phyloP scores from a whole-genome alignment of 805 yeast species.

The Kuraishia piskuri region DNA sequence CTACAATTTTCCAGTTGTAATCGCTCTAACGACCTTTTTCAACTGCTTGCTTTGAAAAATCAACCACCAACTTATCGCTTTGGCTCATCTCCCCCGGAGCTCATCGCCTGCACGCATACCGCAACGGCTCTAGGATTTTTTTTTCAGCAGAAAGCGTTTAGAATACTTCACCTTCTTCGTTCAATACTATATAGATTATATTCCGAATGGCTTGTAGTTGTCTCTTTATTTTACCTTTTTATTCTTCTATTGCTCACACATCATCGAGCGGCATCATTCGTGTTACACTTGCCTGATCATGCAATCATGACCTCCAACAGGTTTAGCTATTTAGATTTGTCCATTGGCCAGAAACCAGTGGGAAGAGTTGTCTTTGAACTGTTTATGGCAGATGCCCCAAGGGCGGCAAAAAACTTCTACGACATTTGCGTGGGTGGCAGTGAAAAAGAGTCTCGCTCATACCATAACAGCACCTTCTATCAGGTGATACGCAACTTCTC shows the following conservation, averaged over 20 bases:
- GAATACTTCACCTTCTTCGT: too few relatives aligned
- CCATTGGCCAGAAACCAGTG: slow-evolving; percentile 27
- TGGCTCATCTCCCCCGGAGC: neutral
- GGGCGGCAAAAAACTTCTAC: slow-evolving; percentile 41
- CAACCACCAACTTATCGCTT: neutral
- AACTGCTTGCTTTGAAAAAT: neutral
- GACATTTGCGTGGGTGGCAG: slow-evolving; percentile 28
- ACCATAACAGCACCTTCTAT: slow-evolving; percentile 43
- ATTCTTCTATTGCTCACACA: too few relatives aligned
- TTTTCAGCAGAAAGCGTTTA: neutral
- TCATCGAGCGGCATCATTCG: too few relatives aligned
- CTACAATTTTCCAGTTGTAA: too few relatives aligned
- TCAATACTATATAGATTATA: too few relatives aligned
- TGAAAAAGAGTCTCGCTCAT: slow-evolving; percentile 16
- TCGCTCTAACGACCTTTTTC: neutral
- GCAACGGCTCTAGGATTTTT: neutral
- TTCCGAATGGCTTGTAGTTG: too few relatives aligned
- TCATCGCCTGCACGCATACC: neutral
- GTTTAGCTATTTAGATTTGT: slow-evolving; percentile 42
- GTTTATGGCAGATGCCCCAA: slow-evolving; percentile 41
- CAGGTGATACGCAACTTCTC: slow-evolving; percentile 61
- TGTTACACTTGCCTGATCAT: too few relatives aligned
- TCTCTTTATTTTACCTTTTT: too few relatives aligned
- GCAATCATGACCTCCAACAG: slow-evolving; percentile 2
- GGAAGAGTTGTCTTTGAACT: slow-evolving; percentile 62